phyloP scores from a whole-genome alignment of 1,284 basidiomycete species.

The Cutaneotrichosporon sp. region DNA sequence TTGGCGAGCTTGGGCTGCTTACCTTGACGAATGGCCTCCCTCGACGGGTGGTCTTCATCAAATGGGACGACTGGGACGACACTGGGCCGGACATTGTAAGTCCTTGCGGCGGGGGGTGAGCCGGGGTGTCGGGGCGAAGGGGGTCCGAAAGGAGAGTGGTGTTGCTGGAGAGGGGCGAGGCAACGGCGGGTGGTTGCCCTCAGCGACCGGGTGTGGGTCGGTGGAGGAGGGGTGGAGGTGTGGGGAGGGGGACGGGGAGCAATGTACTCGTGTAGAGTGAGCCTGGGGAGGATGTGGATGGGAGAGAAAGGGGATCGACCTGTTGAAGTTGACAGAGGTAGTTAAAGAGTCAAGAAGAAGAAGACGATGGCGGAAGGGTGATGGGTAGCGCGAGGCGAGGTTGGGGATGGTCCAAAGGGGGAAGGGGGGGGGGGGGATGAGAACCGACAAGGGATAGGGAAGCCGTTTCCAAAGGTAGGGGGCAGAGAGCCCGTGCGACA shows the following conservation, averaged over 20 bases:
- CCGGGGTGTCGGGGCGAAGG: no score
- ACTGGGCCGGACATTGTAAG: slow-evolving; percentile 27
- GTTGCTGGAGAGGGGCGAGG: background rate
- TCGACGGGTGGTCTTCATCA: slow-evolving; percentile 96
- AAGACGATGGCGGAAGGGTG: background rate
- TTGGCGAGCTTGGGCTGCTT: slow-evolving; percentile 16
- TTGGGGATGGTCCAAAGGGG: background rate
- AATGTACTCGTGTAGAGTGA: background rate
- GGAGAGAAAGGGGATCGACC: background rate
- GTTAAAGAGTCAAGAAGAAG: slow-evolving; percentile 6
- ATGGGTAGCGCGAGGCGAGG: background rate
- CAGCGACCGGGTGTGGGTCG: background rate
- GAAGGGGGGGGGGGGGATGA: background rate
- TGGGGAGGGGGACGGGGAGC: background rate
- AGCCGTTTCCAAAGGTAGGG: background rate
- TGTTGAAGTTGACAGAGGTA: background rate
- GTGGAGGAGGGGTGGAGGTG: background rate
- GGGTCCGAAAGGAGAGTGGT: slow-evolving; percentile 1
- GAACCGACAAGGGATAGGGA: background rate
- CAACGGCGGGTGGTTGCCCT: background rate
- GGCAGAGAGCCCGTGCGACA: background rate
- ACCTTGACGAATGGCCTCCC: slow-evolving; percentile 93
- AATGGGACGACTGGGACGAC: slow-evolving; percentile 63
- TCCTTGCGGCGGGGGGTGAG: background rate
- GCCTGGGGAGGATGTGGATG: no score